A percentile compares a stretch with the other conserved stretches of the same genome.
Evolutionary conservation across 768 basidiomycete genomes (phyloP).

Genomic region (Naematelia encephala): DNA sequence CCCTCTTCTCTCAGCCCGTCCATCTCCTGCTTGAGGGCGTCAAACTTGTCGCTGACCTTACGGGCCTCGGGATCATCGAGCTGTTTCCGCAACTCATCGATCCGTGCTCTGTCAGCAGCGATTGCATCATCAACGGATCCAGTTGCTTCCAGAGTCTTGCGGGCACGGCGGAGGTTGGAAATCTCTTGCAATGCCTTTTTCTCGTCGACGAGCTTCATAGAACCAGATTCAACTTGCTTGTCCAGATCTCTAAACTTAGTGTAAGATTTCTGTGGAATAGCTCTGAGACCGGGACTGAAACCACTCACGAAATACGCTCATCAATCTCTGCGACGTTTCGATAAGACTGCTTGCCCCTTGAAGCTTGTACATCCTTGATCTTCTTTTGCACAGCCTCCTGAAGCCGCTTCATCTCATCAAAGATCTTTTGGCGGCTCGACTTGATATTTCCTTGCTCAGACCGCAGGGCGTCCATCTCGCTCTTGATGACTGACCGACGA

Average conservation of each 20-base stretch:
- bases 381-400: slow-evolving; percentile 79
- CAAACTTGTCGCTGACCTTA: slow-evolving; percentile 74
- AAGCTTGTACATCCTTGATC: slow-evolving; percentile 81
- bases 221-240: slow-evolving; percentile 86
- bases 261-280: background rate
- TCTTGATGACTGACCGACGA: slow-evolving; percentile 65
- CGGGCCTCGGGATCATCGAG: slow-evolving; percentile 88
- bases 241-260: slow-evolving; percentile 65
- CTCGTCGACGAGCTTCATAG: slow-evolving; percentile 87
- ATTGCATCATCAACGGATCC: slow-evolving; percentile 74
- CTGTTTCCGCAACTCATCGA: slow-evolving; percentile 76
- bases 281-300: too few relatives aligned
- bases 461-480: slow-evolving; percentile 76
- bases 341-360: slow-evolving; percentile 71
- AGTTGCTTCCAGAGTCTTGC: slow-evolving; percentile 75
- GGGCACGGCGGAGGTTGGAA: slow-evolving; percentile 64
- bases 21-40: slow-evolving; percentile 76
- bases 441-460: slow-evolving; percentile 75
- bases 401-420: slow-evolving; percentile 73
- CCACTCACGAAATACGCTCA: slow-evolving; percentile 71
- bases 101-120: slow-evolving; percentile 66
- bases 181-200: slow-evolving; percentile 94
- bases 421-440: slow-evolving; percentile 57
- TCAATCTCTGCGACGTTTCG: slow-evolving; percentile 84
- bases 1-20: slow-evolving; percentile 80